Conservation (phyloP, 2,329 filamentous ascomycete genomes). For the Fusarium oxysporum region DNA sequence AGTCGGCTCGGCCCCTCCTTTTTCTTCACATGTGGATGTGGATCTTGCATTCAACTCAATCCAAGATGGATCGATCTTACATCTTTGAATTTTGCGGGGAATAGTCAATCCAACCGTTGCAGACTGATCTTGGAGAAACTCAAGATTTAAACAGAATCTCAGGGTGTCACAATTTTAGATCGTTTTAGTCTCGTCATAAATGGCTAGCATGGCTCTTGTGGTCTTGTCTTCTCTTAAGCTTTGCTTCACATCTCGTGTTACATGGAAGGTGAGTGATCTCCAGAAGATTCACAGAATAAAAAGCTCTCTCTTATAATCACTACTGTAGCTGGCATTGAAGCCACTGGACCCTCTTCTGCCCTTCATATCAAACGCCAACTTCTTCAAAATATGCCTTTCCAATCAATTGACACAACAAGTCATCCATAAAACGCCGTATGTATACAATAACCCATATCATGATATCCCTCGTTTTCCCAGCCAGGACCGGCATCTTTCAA, state of each 20-base stretch:
- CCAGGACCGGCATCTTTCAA: neutral
- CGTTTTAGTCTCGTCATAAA: neutral
- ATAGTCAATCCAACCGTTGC: neutral
- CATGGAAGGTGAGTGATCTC: neutral
- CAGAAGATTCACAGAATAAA: neutral
- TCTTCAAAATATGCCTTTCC: neutral
- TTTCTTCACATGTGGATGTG: slow-evolving; percentile 34
- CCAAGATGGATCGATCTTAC: neutral
- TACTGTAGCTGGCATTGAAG: neutral
- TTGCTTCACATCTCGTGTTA: neutral
- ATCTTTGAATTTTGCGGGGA: slow-evolving; percentile 15
- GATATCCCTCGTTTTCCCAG: slow-evolving; percentile 1
- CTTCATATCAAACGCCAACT: neutral
- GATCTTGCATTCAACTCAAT: neutral
- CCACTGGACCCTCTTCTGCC: neutral
- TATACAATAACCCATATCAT: slow-evolving; percentile 25
- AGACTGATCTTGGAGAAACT: neutral
- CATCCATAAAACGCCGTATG: slow-evolving; percentile 24
- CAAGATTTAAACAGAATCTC: neutral
- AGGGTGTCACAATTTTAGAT: neutral
- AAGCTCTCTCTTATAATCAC: neutral
- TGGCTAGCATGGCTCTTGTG: neutral
- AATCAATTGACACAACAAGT: neutral
- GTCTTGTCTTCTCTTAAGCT: neutral
- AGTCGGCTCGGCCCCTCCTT: slow-evolving; percentile 32